These are phyloP conservation scores for Malus hybrid DNA, from an alignment of 331 rosid species.

Conservation along the genomic window DNA sequence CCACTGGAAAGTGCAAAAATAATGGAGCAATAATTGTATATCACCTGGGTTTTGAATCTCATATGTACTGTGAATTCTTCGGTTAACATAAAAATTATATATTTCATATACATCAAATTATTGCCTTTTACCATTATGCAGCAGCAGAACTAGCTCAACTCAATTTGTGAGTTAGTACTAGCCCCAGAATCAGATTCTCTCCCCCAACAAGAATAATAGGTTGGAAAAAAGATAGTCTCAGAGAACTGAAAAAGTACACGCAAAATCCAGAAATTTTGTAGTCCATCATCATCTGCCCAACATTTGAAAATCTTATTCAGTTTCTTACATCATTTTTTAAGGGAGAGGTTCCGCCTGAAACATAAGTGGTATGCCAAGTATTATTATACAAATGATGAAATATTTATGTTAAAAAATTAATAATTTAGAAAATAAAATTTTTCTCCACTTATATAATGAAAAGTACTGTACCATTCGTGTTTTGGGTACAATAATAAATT, in stretches of 20 bases:
- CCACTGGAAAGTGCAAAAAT: background rate
- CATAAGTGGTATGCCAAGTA: too few species aligned
- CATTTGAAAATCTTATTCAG: too few species aligned
- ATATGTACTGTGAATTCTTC: background rate
- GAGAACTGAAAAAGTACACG: background rate
- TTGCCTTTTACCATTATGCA: background rate
- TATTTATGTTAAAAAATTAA: too few species aligned
- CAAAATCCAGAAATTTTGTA: too few species aligned
- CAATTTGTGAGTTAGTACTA: background rate
- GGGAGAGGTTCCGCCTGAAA: too few species aligned
- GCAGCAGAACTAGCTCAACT: background rate
- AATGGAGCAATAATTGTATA: background rate
- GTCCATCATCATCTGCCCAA: too few species aligned
- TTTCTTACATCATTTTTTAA: too few species aligned
- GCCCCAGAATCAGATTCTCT: background rate
- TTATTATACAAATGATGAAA: too few species aligned
- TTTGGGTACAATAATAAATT: too few species aligned
- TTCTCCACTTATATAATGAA: too few species aligned
- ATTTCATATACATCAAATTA: background rate
- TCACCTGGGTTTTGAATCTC: background rate
- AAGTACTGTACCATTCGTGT: rapidly evolving
- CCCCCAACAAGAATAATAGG: background rate
- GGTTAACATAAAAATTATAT: background rate
- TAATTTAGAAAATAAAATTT: too few species aligned
- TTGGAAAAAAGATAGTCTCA: background rate